phyloP scores from a whole-genome alignment of 1,284 basidiomycete species.

The Fomitopsis palustris region DNA sequence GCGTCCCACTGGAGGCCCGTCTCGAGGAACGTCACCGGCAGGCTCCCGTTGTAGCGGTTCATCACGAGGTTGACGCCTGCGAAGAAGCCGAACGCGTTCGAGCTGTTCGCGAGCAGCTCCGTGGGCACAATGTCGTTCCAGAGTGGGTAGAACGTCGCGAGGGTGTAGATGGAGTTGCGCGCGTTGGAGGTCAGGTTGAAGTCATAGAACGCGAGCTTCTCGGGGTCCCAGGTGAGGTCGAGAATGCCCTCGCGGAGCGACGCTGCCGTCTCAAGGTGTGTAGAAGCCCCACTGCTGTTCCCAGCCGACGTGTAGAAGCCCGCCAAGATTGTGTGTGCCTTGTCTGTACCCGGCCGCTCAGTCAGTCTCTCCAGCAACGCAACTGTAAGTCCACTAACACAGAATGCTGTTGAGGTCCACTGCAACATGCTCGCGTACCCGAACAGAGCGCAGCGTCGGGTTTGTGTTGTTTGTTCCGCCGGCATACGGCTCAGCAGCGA shows the following conservation, averaged over 20 bases:
- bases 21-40: constrained; percentile 70
- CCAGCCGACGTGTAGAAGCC: constrained; percentile 50
- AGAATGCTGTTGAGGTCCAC: constrained; percentile 85
- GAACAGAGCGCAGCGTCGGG: constrained; percentile 66
- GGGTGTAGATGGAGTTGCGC: constrained; percentile 62
- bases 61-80: constrained; percentile 73
- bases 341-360: constrained; percentile 41
- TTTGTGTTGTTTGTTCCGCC: constrained; percentile 35
- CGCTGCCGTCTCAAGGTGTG: constrained; percentile 58
- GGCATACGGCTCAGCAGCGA: constrained; percentile 42
- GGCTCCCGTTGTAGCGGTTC: constrained; percentile 82
- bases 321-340: constrained; percentile 60
- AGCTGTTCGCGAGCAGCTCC: constrained; percentile 54
- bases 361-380: background rate
- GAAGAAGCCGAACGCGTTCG: constrained; percentile 72
- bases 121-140: constrained; percentile 85
- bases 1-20: constrained; percentile 85
- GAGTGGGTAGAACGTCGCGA: constrained; percentile 79
- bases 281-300: constrained; percentile 42
- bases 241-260: constrained; percentile 67
- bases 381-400: constrained; percentile 44
- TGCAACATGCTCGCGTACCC: constrained; percentile 68
- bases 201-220: constrained; percentile 86
- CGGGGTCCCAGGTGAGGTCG: constrained; percentile 84
- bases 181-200: constrained; percentile 70